Percentiles rank a stretch among this genome's conserved stretches.
These are phyloP conservation scores for Tephrocybe sp. DNA, from an alignment of 768 basidiomycete species.

Conservation along the genomic window DNA sequence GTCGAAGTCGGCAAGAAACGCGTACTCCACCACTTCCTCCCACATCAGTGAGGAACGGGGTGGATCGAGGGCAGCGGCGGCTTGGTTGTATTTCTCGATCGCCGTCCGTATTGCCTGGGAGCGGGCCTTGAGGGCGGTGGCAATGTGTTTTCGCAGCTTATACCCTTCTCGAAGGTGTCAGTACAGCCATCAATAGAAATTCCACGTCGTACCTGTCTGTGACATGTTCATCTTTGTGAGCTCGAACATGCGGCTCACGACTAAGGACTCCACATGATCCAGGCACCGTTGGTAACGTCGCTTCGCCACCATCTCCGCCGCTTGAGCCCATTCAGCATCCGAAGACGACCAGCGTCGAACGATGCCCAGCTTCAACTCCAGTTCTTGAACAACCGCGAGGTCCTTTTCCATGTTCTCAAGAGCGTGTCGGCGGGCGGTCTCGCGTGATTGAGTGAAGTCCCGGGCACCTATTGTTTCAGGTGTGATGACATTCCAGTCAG, in stretches of 20 bases:
- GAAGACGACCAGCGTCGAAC: constrained; percentile 10
- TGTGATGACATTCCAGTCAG: neutral
- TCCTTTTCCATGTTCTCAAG: neutral
- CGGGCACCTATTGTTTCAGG: neutral
- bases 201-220: constrained; percentile 20
- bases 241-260: constrained; percentile 23
- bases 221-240: constrained; percentile 25
- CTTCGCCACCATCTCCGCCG: neutral
- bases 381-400: neutral
- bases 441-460: neutral
- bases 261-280: constrained; percentile 19
- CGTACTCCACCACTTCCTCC: constrained; percentile 20
- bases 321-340: constrained; percentile 8
- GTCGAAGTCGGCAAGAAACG: constrained; percentile 19
- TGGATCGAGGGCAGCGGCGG: constrained; percentile 17
- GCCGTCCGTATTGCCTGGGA: constrained; percentile 19
- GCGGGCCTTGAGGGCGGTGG: constrained; percentile 4
- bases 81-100: constrained; percentile 18
- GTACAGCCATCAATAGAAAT: neutral
- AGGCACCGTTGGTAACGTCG: constrained; percentile 16
- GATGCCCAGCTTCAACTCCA: constrained; percentile 16
- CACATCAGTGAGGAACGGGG: constrained; percentile 14
- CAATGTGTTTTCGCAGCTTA: constrained; percentile 13
- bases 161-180: constrained; percentile 6
- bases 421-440: neutral